These are phyloP conservation scores for Phytophthora capsici DNA, from an alignment of 352 stramenopile species.

Conservation along the genomic window DNA sequence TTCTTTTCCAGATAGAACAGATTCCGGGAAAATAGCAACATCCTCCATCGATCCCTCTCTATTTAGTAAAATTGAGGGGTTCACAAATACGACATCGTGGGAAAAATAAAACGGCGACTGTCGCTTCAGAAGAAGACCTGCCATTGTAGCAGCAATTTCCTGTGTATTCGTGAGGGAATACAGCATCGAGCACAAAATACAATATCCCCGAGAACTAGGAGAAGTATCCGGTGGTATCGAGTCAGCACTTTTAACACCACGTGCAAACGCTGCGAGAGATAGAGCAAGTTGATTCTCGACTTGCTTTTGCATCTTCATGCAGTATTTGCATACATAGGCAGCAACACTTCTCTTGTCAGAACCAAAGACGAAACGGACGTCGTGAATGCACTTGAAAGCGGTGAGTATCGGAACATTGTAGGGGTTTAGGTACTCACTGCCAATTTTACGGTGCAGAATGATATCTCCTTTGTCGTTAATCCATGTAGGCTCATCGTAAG, in stretches of 20 bases:
- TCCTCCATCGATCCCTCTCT: neutral
- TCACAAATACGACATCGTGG: neutral
- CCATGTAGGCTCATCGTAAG: neutral
- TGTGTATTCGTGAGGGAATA: neutral
- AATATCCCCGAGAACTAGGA: neutral
- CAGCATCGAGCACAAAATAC: neutral
- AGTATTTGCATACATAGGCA: neutral
- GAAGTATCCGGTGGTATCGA: neutral
- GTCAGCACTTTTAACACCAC: neutral
- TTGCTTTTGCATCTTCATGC: neutral
- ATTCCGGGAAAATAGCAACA: neutral
- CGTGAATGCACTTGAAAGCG: neutral
- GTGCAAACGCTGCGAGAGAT: neutral
- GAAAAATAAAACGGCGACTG: neutral
- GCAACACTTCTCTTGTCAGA: neutral
- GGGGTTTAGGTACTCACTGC: neutral
- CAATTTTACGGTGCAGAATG: neutral
- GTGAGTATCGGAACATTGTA: neutral
- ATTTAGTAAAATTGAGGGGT: neutral
- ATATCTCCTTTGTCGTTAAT: neutral
- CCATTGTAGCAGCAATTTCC: neutral
- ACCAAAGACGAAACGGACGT: neutral
- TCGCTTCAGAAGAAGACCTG: neutral
- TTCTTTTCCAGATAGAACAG: neutral
- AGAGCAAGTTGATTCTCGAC: neutral